Percentiles rank a stretch among this genome's conserved stretches.
phyloP scores from a whole-genome alignment of 2,329 filamentous ascomycete species.

The Fusarium citri region DNA sequence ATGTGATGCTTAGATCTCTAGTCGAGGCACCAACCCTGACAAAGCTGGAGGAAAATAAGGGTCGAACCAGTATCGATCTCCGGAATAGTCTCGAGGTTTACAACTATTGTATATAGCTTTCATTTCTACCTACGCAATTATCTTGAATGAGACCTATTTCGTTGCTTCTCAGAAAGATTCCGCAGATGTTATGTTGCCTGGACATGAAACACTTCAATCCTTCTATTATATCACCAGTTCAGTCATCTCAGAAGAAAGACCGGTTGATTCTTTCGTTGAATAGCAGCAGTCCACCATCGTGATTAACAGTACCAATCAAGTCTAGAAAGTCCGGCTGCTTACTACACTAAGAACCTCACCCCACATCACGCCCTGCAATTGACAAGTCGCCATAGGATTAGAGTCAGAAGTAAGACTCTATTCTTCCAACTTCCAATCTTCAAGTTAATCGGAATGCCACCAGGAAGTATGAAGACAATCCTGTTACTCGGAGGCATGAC shows the following conservation, averaged over 20 bases:
- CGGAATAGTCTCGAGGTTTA: fast-evolving
- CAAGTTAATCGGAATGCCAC: background rate
- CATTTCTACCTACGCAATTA: background rate
- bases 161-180: fast-evolving
- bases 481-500: conserved; percentile 11
- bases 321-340: background rate
- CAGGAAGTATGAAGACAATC: background rate
- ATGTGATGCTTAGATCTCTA: background rate
- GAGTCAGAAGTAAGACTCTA: background rate
- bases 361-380: background rate
- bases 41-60: background rate
- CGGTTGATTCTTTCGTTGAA: background rate
- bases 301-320: fast-evolving
- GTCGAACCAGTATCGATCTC: fast-evolving
- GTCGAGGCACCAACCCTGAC: background rate
- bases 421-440: background rate
- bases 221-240: fast-evolving
- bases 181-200: fast-evolving
- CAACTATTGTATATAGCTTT: background rate
- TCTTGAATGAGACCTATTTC: fast-evolving
- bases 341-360: background rate
- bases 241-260: fast-evolving
- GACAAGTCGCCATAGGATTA: background rate
- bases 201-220: fast-evolving
- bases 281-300: background rate